Evolutionary conservation across 2,329 filamentous ascomycete genomes (phyloP), one percentile per base, ranked within the genome.

Genomic region (Alternaria longipes): DNA sequence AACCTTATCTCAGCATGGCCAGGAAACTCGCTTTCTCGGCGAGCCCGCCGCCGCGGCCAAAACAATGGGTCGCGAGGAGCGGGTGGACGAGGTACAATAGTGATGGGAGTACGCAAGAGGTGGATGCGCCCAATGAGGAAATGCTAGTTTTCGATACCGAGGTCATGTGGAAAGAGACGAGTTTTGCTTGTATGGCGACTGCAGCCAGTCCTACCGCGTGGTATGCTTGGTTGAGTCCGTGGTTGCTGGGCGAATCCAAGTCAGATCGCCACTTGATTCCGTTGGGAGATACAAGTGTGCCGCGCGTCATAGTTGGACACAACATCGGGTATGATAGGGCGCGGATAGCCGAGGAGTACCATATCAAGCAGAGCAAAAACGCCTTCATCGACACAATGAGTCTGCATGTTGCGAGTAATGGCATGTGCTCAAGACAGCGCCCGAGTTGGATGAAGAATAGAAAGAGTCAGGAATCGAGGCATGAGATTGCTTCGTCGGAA

Each of bases 371-470:
- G 77, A 90, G 92, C 1, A 87, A 89, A 40, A 98, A 93, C 69
- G 90, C 88, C 44, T 99, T 97, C 75, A 81, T 99, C 53, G 95
- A 99, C 77, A 99, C 95, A 30, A 99, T 99, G 95, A 98, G 94
- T 2, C 83, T 99, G 20, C 95, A 99, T 76, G 94, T 97, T 8
- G 96, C 96, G 3, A 94, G 97, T 24, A 99, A 99, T 75, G 95
- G 95, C 64, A 99, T 99, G 95, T 99, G 95, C 79, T 98, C 95
- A 22, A 90, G 91, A 67, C 95, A 99, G 78, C 87, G 95, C 51
- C 95, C 96, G 8, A 97, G 92, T 0, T 99, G 95, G 95, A 93
- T 97, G 90, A 96, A 92, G 78, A 92, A 97, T 78, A 91, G 93
- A 76, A 99, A 99, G 81, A 93, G 90, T 66, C 86, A 90, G 59